Base-by-base conservation (phyloP, 108 stramenopile genomes). In the Nitzschia sp. region DNA sequence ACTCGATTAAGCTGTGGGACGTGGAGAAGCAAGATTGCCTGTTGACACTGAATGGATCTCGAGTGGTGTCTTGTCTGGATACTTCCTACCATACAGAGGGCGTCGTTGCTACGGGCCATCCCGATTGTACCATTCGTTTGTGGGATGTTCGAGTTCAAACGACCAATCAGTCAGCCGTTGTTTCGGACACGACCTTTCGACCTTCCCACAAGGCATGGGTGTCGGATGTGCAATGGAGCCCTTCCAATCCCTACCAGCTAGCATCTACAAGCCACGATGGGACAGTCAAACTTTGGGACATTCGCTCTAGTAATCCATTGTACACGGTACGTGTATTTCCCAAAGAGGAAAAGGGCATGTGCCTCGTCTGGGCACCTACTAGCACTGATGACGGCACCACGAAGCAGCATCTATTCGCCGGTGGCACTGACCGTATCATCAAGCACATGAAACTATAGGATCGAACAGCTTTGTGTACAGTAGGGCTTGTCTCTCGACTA, bases 141-240 rank as follows among this genome's bases (percentile, higher is more conserved):
- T 93, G 79, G 77, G 62, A 82, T 64, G 67, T 82, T 2, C 74
- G 80, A 13, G 61, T 72, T 23, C 32, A 58, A 22, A 65, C 54
- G 3, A 54, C 64, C 29, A 30, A 52, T 28, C 29, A 46, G 26
- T 25, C 69, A 2, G 32, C 57, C 9, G 58, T 68, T 9, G 47
- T 79, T 21, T 72, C 69, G 30, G 76, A 76, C 58, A 74, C 65
- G 15, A 63, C 79, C 22, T 70, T 75, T 28, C 61, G 77, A 29
- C 82, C 82, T 41, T 93, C 91, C 44, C 94, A 97, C 85, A 96
- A 91, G 68, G 83, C 85, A 53, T 97, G 94, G 94, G 76, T 97
- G 19, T 86, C 93, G 6, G 64, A 44, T 26, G 89, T 97, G 2
- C 55, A 84, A 68, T 97, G 92, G 91, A 85, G 87, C 25, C 89